Base-by-base conservation (phyloP, 2,329 filamentous ascomycete species). In the Fusarium brevicatenulatum region DNA sequence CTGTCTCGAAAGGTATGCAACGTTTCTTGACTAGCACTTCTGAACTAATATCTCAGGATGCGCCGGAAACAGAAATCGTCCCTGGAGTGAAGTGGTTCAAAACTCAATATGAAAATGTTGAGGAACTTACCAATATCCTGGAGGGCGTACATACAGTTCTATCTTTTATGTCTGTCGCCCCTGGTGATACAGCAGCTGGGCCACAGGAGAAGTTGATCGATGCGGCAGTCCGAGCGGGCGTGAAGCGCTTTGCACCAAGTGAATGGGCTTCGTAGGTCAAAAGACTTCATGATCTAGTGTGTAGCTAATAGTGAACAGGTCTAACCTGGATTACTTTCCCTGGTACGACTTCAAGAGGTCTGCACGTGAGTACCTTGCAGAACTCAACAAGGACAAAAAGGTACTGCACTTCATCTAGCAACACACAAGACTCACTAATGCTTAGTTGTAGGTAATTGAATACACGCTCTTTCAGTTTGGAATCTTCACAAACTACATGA, bases 241-340 rank as follows among this genome's bases (percentile, higher is more conserved):
- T 92, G 10, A 86, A 89, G 74, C 84, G 88, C 9, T 90, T 91
- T 80, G 82, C 91, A 18, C 89, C 90, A 2, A 88, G 88, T 40
- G 91, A 93, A 71, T 92, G 86, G 70, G 81, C 77, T 28, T 80
- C 79, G 85, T 86, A 66, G 78, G 76, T 63, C 1, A 43, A 16
- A 10, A 4, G 7, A 2, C 2, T 8, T 3, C 2, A 2, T 9
- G 13, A 4, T 2, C 0, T 21, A 3, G 0, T 2, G 13, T 2
- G 9, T 0, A 23, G 1, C 56, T 75, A 1, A 76, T 6, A 11
- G 13, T 0, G 0, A 1, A 1, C 7, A 76, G 74, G 18, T 60
- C 71, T 2, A 47, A 53, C 2, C 55, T 76, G 13, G 66, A 75
- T 4, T 25, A 73, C 9, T 13, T 70, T 2, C 59, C 23, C 7